Evolutionary conservation across 116 monocot species (phyloP).

Genomic region (Phalaenopsis hybrid): DNA sequence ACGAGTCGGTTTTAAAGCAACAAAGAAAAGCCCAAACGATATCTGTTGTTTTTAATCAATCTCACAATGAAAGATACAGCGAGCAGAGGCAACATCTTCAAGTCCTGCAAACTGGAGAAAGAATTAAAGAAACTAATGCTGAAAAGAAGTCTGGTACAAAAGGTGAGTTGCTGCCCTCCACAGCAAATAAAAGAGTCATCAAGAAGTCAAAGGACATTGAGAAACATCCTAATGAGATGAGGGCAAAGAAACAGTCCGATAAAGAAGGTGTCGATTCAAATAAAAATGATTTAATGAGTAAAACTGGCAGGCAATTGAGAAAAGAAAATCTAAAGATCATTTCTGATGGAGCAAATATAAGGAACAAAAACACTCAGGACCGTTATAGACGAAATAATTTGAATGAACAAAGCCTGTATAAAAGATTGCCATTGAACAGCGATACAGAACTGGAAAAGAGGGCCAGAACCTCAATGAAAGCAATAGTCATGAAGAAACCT

Average conservation of each 20-base stretch:
- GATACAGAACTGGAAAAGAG: conserved; percentile 7
- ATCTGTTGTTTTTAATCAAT: too few relatives aligned
- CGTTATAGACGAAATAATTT: conserved; percentile 9
- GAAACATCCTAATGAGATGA: conserved; percentile 3
- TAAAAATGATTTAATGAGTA: conserved; percentile 3
- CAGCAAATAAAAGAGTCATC: too few relatives aligned
- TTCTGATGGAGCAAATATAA: neutral
- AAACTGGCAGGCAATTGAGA: conserved; percentile 4
- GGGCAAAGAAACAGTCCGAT: conserved; percentile 2
- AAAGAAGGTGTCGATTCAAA: neutral
- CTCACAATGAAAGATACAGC: too few relatives aligned
- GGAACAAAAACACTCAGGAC: conserved; percentile 9
- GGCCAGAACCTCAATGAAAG: conserved; percentile 7
- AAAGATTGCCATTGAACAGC: conserved; percentile 7
- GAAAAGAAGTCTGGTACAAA: too few relatives aligned
- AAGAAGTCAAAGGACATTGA: too few relatives aligned
- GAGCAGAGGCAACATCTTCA: too few relatives aligned
- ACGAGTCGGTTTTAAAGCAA: neutral
- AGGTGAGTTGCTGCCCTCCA: too few relatives aligned
- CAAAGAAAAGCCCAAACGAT: too few relatives aligned
- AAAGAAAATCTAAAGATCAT: conserved; percentile 11
- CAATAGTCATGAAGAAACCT: conserved; percentile 3
- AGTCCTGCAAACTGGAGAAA: too few relatives aligned
- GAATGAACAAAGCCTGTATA: conserved; percentile 3
- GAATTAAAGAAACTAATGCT: too few relatives aligned